These are phyloP conservation scores for Magnaporthales sp. DNA, from an alignment of 2,329 filamentous ascomycete species.

Conservation along the genomic window DNA sequence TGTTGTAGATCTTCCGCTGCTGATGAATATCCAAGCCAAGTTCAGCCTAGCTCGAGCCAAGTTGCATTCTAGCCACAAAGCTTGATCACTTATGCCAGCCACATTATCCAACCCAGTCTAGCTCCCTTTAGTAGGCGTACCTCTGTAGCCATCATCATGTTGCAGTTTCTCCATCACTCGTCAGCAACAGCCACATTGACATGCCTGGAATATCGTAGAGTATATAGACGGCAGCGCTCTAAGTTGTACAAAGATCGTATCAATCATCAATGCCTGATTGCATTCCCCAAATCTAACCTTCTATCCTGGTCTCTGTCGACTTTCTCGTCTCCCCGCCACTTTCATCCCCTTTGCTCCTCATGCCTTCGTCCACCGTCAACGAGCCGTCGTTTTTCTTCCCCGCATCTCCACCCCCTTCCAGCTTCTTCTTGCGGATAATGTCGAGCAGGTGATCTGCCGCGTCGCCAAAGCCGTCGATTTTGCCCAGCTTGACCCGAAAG, in stretches of 20 bases:
- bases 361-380: neutral
- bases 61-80: neutral
- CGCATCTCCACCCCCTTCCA: constrained; percentile 11
- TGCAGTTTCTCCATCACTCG: neutral
- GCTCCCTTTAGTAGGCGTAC: neutral
- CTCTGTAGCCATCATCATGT: neutral
- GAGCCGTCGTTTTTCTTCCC: neutral
- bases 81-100: neutral
- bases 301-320: neutral
- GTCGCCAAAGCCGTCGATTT: constrained; percentile 71
- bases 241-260: neutral
- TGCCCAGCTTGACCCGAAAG: constrained; percentile 61
- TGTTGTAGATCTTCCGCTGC: neutral
- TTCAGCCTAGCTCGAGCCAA: neutral
- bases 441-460: constrained; percentile 60
- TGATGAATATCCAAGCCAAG: neutral
- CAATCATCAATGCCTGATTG: neutral
- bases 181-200: neutral
- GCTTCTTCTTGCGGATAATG: constrained; percentile 52
- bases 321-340: neutral
- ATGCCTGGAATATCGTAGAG: neutral
- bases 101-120: neutral
- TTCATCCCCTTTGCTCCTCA: neutral
- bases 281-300: neutral
- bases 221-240: neutral